Percentiles rank a stretch among this genome's conserved stretches.
These are phyloP conservation scores for Penstemon barbatus DNA, from an alignment of 257 asterid genomes.

Conservation along the genomic window DNA sequence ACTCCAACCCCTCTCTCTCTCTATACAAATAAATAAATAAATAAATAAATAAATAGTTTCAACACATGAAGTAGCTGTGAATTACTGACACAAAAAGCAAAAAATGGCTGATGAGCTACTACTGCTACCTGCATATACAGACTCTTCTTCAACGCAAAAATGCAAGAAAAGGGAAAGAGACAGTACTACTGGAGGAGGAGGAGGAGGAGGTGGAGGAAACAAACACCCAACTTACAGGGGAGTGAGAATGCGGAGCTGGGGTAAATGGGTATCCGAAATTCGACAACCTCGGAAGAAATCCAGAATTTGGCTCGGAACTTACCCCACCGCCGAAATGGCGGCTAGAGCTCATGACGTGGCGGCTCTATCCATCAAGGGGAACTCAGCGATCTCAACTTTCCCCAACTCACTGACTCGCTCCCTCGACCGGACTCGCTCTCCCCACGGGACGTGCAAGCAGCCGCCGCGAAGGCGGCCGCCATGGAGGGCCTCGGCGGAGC, in stretches of 20 bases:
- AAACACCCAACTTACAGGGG: slow-evolving; percentile 55
- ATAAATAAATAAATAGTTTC: background rate
- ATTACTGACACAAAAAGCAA: background rate
- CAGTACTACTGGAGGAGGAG: too few relatives aligned
- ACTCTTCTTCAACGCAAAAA: background rate
- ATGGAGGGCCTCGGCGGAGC: slow-evolving; percentile 45
- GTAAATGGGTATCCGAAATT: slow-evolving; percentile 74
- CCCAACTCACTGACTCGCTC: slow-evolving; percentile 46
- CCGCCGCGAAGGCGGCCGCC: slow-evolving; percentile 73
- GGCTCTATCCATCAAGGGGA: slow-evolving; percentile 51
- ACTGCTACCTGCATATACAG: too few relatives aligned
- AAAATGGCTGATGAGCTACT: too few relatives aligned
- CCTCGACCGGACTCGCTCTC: slow-evolving; percentile 61
- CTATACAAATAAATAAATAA: background rate
- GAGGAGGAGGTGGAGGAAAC: slow-evolving; percentile 24
- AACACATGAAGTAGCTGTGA: background rate
- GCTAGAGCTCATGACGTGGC: slow-evolving; percentile 80
- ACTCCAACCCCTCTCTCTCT: background rate
- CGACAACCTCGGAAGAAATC: slow-evolving; percentile 68
- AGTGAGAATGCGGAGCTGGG: slow-evolving; percentile 73
- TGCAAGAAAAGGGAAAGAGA: slow-evolving; percentile 20
- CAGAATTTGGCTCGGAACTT: slow-evolving; percentile 75
- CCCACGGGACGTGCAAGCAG: slow-evolving; percentile 58
- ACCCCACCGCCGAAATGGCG: slow-evolving; percentile 67
- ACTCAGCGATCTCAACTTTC: slow-evolving; percentile 61